Conservation (phyloP, 768 basidiomycete genomes). For the Hericium coralloides region DNA sequence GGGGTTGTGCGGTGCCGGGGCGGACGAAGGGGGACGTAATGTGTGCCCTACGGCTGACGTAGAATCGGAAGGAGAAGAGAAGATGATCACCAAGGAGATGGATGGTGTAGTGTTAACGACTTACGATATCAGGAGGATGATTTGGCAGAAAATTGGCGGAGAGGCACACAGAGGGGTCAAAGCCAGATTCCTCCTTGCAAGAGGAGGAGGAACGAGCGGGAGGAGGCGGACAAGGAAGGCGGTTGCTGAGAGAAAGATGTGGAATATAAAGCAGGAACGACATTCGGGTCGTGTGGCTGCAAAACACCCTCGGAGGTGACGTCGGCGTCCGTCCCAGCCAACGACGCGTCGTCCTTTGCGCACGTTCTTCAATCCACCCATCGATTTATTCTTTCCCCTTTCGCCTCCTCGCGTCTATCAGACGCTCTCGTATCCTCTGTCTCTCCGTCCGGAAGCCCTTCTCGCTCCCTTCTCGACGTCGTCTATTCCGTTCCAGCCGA, state of each 20-base stretch:
- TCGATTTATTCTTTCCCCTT: neutral
- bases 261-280: slow-evolving; percentile 7
- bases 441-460: too few species aligned
- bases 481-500: too few species aligned
- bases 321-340: slow-evolving; percentile 18
- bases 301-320: slow-evolving; percentile 21
- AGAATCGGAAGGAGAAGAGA: neutral
- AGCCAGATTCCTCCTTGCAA: too few species aligned
- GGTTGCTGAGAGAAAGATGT: neutral
- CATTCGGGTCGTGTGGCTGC: slow-evolving; percentile 27
- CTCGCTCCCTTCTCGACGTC: too few species aligned
- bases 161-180: neutral
- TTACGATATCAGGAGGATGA: neutral
- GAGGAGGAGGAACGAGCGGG: slow-evolving; percentile 8
- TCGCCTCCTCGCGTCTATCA: neutral
- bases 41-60: neutral
- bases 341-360: slow-evolving; percentile 20
- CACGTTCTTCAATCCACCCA: slow-evolving; percentile 28
- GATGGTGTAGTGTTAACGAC: neutral
- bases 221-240: neutral
- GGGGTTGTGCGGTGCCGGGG: neutral
- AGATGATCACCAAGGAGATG: neutral
- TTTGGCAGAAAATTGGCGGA: neutral
- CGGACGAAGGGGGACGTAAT: slow-evolving; percentile 2
- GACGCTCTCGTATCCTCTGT: too few species aligned